Evolutionary conservation across 2,329 filamentous ascomycete genomes (phyloP).

Genomic region (Phyllosticta paracitricarpa): DNA sequence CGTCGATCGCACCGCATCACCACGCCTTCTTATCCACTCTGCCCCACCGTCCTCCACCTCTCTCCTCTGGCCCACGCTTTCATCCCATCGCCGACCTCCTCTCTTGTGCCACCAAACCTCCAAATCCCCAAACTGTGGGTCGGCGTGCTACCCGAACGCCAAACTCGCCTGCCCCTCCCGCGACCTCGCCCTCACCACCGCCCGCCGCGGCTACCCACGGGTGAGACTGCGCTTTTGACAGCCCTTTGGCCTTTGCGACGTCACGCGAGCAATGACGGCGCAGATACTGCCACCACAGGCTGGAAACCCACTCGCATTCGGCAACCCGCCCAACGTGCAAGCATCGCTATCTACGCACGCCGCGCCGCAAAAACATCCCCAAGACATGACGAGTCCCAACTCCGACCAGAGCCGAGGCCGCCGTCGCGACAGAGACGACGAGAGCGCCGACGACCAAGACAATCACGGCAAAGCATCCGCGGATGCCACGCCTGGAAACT

Average conservation of each 20-base stretch:
- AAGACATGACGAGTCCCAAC: slow-evolving; percentile 7
- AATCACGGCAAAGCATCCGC: slow-evolving; percentile 16
- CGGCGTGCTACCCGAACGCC: slow-evolving; percentile 1
- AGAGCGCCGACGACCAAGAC: slow-evolving; percentile 20
- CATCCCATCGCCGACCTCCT: slow-evolving; percentile 1
- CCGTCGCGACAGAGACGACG: slow-evolving; percentile 27
- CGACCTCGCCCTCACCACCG: not conserved
- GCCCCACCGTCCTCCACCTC: not conserved
- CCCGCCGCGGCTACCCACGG: slow-evolving; percentile 3
- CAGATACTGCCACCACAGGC: slow-evolving; percentile 9
- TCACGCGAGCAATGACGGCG: slow-evolving; percentile 9
- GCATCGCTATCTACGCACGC: slow-evolving; percentile 1
- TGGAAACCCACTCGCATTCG: slow-evolving; percentile 6
- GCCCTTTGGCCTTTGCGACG: not conserved
- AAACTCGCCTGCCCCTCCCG: not conserved
- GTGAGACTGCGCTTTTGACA: slow-evolving; percentile 5
- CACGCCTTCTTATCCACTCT: not conserved
- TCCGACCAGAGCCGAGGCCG: slow-evolving; percentile 20
- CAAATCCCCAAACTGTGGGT: not conserved
- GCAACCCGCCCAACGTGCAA: slow-evolving; percentile 5
- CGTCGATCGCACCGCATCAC: not conserved
- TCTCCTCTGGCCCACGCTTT: not conserved
- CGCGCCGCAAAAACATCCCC: not conserved
- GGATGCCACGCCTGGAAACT: slow-evolving; percentile 17
- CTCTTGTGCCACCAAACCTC: slow-evolving; percentile 3